These are phyloP conservation scores for Pseudogymnoascus sp. DNA, from an alignment of 2,329 filamentous ascomycete species.

Conservation along the genomic window DNA sequence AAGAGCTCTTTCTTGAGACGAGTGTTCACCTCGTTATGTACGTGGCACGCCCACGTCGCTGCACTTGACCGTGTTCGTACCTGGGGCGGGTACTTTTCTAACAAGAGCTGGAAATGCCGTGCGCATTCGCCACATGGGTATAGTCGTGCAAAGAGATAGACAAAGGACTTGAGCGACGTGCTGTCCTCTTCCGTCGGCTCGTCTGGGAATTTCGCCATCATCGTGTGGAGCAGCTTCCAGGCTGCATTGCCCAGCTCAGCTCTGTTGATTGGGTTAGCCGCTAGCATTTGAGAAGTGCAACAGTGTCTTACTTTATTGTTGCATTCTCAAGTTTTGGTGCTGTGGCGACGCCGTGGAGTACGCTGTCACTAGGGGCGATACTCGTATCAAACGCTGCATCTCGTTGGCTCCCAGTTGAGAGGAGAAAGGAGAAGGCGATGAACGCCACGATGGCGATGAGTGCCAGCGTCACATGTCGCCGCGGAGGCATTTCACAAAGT, in stretches of 20 bases:
- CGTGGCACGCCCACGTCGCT: conserved; percentile 59
- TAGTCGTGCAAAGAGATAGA: conserved; percentile 58
- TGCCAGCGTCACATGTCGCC: conserved; percentile 43
- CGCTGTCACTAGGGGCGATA: conserved; percentile 24
- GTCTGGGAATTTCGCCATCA: conserved; percentile 62
- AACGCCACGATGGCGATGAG: conserved; percentile 48
- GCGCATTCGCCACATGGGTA: conserved; percentile 66
- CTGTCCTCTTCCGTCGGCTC: conserved; percentile 54
- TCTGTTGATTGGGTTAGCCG: conserved; percentile 18
- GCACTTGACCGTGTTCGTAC: conserved; percentile 54
- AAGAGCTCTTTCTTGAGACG: conserved; percentile 53
- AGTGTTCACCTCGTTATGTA: conserved; percentile 61
- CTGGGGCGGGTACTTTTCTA: conserved; percentile 57
- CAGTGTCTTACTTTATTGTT: conserved; percentile 56
- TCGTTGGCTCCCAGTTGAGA: conserved; percentile 26
- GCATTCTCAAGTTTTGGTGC: conserved; percentile 77
- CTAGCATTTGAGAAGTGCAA: background rate
- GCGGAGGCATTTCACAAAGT: conserved; percentile 23
- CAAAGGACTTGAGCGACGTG: conserved; percentile 54
- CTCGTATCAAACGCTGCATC: conserved; percentile 16
- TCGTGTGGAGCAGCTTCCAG: conserved; percentile 64
- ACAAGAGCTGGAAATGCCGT: conserved; percentile 54
- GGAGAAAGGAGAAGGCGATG: conserved; percentile 51
- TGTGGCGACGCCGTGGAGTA: conserved; percentile 62
- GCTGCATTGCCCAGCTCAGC: conserved; percentile 57